Percentiles rank a stretch among this genome's conserved stretches.
Evolutionary conservation across 768 basidiomycete species (phyloP).

Genomic region (Phaffia tasmanica): DNA sequence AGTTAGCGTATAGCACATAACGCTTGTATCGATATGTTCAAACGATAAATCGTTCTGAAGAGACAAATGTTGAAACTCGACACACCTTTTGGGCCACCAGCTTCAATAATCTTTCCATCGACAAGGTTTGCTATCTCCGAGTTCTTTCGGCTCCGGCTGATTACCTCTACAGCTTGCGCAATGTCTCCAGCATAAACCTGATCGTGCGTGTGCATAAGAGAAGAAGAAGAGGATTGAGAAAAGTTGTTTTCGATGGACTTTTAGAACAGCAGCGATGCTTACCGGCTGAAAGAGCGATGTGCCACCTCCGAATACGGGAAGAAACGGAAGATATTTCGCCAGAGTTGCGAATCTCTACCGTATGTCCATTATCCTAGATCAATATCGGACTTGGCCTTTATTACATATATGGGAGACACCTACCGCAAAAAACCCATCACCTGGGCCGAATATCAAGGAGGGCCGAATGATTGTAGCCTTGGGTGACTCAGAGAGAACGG

Average conservation of each 20-base stretch:
- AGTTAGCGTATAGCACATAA: neutral
- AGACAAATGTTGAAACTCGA: constrained; percentile 1
- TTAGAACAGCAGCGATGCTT: constrained; percentile 12
- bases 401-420: constrained; percentile 27
- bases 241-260: neutral
- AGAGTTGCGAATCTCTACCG: constrained; percentile 50
- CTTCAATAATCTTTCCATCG: constrained; percentile 45
- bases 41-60: neutral
- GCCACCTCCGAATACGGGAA: constrained; percentile 70
- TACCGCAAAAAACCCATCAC: constrained; percentile 64
- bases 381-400: too few species aligned
- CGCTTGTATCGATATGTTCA: neutral
- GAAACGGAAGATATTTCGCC: constrained; percentile 52
- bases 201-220: constrained; percentile 6
- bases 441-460: constrained; percentile 63
- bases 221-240: neutral
- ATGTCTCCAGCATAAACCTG: constrained; percentile 64
- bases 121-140: constrained; percentile 34
- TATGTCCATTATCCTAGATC: neutral
- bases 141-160: constrained; percentile 44
- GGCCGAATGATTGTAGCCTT: constrained; percentile 57
- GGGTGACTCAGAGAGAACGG: constrained; percentile 44
- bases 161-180: constrained; percentile 51
- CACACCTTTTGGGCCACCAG: constrained; percentile 48
- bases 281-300: constrained; percentile 49